These are phyloP conservation scores for Hyparrhenia diplandra DNA, from an alignment of 176 grass and related monocot genomes.

Conservation along the genomic window DNA sequence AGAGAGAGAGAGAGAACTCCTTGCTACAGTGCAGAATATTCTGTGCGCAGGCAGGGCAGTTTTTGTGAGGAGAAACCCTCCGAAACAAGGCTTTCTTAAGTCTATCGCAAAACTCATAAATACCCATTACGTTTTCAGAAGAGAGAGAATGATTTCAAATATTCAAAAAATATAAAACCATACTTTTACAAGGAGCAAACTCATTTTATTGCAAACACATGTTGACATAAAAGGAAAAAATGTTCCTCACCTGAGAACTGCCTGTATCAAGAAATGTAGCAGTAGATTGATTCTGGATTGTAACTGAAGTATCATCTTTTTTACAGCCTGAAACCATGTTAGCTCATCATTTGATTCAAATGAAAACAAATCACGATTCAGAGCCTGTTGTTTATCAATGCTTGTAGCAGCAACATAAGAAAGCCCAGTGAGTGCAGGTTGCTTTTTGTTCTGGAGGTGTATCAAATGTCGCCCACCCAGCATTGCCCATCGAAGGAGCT, in stretches of 20 bases:
- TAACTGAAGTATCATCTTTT: conserved; percentile 30
- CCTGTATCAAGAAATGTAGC: conserved; percentile 31
- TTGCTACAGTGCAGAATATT: no score
- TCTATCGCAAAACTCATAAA: neutral
- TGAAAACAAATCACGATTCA: conserved; percentile 39
- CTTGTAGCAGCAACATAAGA: conserved; percentile 12
- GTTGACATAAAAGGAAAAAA: neutral
- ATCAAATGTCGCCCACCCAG: conserved; percentile 89
- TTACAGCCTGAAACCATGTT: conserved; percentile 23
- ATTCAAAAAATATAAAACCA: neutral
- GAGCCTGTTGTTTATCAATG: conserved; percentile 12
- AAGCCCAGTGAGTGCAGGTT: conserved; percentile 22
- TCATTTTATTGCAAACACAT: neutral
- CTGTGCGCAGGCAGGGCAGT: no score
- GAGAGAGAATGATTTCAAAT: neutral
- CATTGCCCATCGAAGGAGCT: conserved; percentile 41
- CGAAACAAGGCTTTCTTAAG: neutral
- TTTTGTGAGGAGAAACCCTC: no score
- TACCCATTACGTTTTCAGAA: neutral
- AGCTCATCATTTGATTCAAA: conserved; percentile 20
- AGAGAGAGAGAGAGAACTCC: no score
- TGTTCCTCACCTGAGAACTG: conserved; percentile 46
- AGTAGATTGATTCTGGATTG: conserved; percentile 28
- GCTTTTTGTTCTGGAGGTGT: conserved; percentile 41
- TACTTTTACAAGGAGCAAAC: neutral